Evolutionary conservation across 495 filamentous ascomycete species (phyloP), one percentile per base, ranked within the genome.

Genomic region (Glonium stellatum): DNA sequence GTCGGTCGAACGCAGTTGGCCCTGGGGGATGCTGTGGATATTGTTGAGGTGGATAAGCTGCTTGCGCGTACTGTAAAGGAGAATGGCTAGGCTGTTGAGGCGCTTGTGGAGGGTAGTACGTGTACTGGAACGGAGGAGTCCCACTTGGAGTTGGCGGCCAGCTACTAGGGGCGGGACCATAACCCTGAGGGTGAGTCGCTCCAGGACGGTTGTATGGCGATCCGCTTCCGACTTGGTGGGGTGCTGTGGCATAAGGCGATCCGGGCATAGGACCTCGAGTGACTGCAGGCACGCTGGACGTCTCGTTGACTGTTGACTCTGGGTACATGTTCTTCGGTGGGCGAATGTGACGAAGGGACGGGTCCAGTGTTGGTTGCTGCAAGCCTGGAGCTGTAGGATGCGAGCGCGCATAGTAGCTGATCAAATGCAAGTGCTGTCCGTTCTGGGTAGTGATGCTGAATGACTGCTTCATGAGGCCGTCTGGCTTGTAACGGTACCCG

Each of bases 381-480:
- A 97, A 76, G 35, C 84, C 83, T 46, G 79, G 78, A 5, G 83
- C 79, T 23, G 81, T 80, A 1, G 87, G 80, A 65, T 86, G 80
- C 31, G 86, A 84, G 54, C 92, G 80, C n/a, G 89, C 82, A 70
- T 90, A 97, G 71, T 98, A 98, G 66, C 92, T 96, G 71, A 98
- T 98, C 41, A 98, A 78, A 71, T 98, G 93, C 5, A 98, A 82
- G 67, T 97, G 95, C 61, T 97, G 90, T 31, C 88, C 87, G 21
- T 79, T 82, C 8, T 87, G 86, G 1, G 92, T 97, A 4, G 92
- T 96, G 70, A 98, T 97, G 77, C 92, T 97, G 79, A 97, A 98
- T 0, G 93, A 97, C 73, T 98, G 93, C 78, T 98, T 98, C 91
- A 96, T 96, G 37, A 98, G 77, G 0, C 93, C 93, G 67, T 97